These are phyloP conservation scores for Spergularia bocconei DNA, from an alignment of 148 eudicot species.

Conservation along the genomic window DNA sequence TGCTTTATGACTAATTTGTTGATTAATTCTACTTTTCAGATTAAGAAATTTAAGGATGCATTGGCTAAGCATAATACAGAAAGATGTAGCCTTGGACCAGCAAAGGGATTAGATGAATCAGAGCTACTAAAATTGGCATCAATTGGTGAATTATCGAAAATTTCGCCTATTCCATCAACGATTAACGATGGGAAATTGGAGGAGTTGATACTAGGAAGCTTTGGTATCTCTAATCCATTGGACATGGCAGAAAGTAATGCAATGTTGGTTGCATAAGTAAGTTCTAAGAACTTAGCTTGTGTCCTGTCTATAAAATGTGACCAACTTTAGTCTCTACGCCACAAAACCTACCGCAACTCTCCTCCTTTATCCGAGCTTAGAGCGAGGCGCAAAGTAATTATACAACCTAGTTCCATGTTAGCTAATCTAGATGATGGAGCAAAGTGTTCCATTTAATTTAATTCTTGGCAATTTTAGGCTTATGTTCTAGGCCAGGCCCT, in stretches of 20 bases:
- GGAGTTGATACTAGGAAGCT: slow-evolving; percentile 36
- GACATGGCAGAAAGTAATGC: slow-evolving; percentile 26
- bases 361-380: too few species aligned
- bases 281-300: too few species aligned
- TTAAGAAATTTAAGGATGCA: slow-evolving; percentile 88
- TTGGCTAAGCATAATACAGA: slow-evolving; percentile 61
- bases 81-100: slow-evolving; percentile 50
- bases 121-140: slow-evolving; percentile 64
- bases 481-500: too few species aligned
- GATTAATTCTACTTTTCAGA: slow-evolving; percentile 36
- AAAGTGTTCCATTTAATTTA: too few species aligned
- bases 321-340: too few species aligned
- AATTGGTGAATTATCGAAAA: slow-evolving; percentile 47
- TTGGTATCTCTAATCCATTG: slow-evolving; percentile 23
- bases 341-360: too few species aligned
- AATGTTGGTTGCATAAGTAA: slow-evolving; percentile 34
- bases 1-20: not conserved
- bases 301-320: too few species aligned
- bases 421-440: not conserved
- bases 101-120: slow-evolving; percentile 73
- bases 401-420: not conserved
- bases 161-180: slow-evolving; percentile 20
- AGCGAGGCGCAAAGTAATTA: too few species aligned
- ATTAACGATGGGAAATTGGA: slow-evolving; percentile 26
- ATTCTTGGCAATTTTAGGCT: not conserved